Evolutionary conservation across 305 asterid genomes (phyloP).

Genomic region (Fraxinus floribunda): DNA sequence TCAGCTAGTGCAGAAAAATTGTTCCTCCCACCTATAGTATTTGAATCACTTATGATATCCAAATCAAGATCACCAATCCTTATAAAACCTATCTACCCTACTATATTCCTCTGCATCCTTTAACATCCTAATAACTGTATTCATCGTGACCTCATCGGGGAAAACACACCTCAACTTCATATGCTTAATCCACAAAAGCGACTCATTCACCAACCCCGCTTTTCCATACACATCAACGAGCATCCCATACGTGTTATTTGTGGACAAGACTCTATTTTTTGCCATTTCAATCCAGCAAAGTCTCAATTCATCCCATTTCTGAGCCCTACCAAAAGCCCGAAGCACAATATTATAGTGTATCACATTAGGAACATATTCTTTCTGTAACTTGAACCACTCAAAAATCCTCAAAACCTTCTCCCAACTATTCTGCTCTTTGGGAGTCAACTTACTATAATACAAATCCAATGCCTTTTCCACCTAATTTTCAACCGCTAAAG

Average conservation of each 20-base stretch:
- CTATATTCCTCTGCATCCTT: slow-evolving; percentile 76
- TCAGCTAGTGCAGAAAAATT: slow-evolving; percentile 24
- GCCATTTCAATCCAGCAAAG: slow-evolving; percentile 96
- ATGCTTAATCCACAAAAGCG: slow-evolving; percentile 83
- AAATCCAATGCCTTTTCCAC: slow-evolving; percentile 56
- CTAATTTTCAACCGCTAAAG: slow-evolving; percentile 54
- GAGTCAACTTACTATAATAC: slow-evolving; percentile 57
- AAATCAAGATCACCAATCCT: slow-evolving; percentile 78
- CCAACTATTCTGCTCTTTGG: slow-evolving; percentile 78
- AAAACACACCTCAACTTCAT: slow-evolving; percentile 79
- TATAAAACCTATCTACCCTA: slow-evolving; percentile 68
- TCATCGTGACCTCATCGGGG: slow-evolving; percentile 92
- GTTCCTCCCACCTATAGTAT: slow-evolving; percentile 62
- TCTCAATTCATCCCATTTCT: slow-evolving; percentile 89
- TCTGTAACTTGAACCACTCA: slow-evolving; percentile 75
- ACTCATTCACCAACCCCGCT: slow-evolving; percentile 80
- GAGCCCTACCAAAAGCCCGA: slow-evolving; percentile 70
- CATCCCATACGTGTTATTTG: slow-evolving; percentile 82
- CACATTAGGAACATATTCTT: slow-evolving; percentile 70
- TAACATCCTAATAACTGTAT: slow-evolving; percentile 73
- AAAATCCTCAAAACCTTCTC: slow-evolving; percentile 70
- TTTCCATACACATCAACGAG: slow-evolving; percentile 95
- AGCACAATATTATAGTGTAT: slow-evolving; percentile 88
- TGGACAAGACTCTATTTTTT: slow-evolving; percentile 56
- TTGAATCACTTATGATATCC: slow-evolving; percentile 53